These are phyloP conservation scores for Lipomyces kockii DNA, from an alignment of 805 yeast genomes.

Conservation along the genomic window DNA sequence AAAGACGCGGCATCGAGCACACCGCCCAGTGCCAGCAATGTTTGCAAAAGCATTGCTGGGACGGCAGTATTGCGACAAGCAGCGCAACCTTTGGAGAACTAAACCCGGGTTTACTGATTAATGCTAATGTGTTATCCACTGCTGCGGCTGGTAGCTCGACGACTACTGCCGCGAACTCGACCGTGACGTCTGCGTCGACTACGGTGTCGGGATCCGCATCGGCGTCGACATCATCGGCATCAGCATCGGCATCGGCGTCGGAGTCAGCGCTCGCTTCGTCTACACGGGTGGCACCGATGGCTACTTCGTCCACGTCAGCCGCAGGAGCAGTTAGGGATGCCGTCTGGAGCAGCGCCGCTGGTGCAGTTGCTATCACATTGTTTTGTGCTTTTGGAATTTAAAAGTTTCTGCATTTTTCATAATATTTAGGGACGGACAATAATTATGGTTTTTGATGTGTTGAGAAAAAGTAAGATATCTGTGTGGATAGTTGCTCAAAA, in stretches of 20 bases:
- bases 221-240: neutral
- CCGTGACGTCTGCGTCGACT: neutral
- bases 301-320: neutral
- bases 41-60: conserved; percentile 78
- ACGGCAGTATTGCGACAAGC: conserved; percentile 36
- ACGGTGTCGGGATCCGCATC: neutral
- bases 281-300: neutral
- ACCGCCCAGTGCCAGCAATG: conserved; percentile 74
- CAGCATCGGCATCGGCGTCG: neutral
- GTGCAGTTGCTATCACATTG: neutral
- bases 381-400: neutral
- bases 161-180: neutral
- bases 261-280: neutral
- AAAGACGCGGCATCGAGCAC: conserved; percentile 61
- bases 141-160: neutral
- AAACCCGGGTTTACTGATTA: neutral
- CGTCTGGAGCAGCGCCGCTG: neutral
- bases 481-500: too few relatives aligned
- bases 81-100: neutral
- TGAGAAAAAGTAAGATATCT: too few relatives aligned
- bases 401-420: neutral
- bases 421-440: too few relatives aligned
- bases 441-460: too few relatives aligned
- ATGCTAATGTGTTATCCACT: neutral
- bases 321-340: neutral